Conservation (phyloP, 2,329 filamentous ascomycete species). For the Ascochyta viciae-villosae region DNA sequence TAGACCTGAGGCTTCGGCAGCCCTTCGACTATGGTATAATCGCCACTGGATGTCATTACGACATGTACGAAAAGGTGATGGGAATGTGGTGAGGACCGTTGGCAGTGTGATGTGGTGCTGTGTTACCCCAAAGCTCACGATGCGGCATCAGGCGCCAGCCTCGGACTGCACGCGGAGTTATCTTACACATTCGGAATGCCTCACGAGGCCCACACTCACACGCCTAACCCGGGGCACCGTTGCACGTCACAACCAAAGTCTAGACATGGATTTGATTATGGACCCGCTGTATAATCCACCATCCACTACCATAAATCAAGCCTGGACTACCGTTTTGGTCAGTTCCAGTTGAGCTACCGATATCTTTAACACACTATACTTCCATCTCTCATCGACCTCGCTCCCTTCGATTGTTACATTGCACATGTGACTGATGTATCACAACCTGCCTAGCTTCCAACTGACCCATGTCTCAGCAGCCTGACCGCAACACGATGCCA, state of each 20-base stretch:
- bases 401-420: neutral
- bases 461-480: slow-evolving; percentile 13
- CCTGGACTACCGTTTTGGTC: neutral
- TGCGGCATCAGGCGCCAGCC: slow-evolving; percentile 20
- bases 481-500: slow-evolving; percentile 13
- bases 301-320: too few relatives aligned
- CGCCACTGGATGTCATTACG: slow-evolving; percentile 19
- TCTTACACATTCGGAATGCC: slow-evolving; percentile 3
- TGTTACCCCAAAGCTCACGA: slow-evolving; percentile 19
- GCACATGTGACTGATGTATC: slow-evolving; percentile 7
- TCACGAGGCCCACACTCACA: neutral
- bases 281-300: neutral
- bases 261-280: neutral
- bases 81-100: neutral
- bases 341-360: neutral
- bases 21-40: slow-evolving; percentile 38
- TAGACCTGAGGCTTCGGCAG: slow-evolving; percentile 40
- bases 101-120: slow-evolving; percentile 4
- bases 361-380: neutral
- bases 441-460: slow-evolving; percentile 6
- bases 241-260: neutral
- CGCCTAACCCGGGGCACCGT: neutral
- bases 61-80: neutral
- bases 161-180: slow-evolving; percentile 15
- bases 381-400: neutral